A percentile compares a stretch with the other conserved stretches of the same genome.
Evolutionary conservation across 495 filamentous ascomycete species (phyloP).

Genomic region (Xylaria castorea): DNA sequence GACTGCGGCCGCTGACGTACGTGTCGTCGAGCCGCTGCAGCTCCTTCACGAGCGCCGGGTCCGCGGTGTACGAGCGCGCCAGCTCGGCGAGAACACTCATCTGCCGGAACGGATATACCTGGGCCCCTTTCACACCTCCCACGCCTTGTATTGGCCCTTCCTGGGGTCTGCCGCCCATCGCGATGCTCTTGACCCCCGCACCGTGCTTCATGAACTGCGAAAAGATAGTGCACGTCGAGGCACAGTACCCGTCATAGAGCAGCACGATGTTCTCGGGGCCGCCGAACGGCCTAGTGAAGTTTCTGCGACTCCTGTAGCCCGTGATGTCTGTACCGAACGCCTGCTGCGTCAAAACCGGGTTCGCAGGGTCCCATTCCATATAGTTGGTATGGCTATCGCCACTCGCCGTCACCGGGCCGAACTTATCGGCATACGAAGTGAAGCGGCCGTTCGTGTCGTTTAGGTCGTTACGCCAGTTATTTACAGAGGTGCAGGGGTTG

Average conservation of each 20-base stretch:
- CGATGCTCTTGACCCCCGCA: conserved; percentile 60
- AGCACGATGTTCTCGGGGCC: conserved; percentile 29
- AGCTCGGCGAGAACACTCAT: conserved; percentile 13
- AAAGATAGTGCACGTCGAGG: conserved; percentile 67
- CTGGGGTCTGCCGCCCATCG: conserved; percentile 63
- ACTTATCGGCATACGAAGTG: conserved; percentile 59
- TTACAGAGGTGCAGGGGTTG: background rate
- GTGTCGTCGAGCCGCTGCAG: conserved; percentile 14
- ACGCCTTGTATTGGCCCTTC: conserved; percentile 62
- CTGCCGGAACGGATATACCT: conserved; percentile 32
- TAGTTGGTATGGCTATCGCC: conserved; percentile 57
- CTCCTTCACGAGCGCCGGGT: conserved; percentile 4
- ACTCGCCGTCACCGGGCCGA: conserved; percentile 51
- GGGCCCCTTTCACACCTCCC: conserved; percentile 62
- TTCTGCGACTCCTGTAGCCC: conserved; percentile 15
- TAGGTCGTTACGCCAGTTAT: conserved; percentile 24
- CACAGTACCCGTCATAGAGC: conserved; percentile 63
- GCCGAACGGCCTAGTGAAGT: conserved; percentile 26
- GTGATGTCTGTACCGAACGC: conserved; percentile 18
- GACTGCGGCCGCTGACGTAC: conserved; percentile 10
- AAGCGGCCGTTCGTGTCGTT: conserved; percentile 50
- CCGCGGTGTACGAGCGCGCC: background rate
- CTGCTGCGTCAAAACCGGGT: background rate
- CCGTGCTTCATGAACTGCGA: conserved; percentile 63
- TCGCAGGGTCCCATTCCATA: conserved; percentile 24